Conservation (phyloP, 306 rosid species). For the Lupinus albus region DNA sequence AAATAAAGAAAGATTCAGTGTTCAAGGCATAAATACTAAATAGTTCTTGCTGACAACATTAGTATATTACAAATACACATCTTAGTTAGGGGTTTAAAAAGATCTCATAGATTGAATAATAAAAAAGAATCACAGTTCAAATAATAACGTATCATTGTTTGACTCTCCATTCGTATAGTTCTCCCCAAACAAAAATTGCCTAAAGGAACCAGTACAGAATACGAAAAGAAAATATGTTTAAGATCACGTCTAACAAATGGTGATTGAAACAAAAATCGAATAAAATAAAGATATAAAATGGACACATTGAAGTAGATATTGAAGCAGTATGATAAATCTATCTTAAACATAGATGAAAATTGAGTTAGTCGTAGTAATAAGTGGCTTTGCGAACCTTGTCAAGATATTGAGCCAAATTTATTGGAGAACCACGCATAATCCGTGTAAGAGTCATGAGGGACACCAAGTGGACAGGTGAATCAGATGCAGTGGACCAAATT, state of each 20-base stretch:
- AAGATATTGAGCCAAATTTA: slow-evolving; percentile 78
- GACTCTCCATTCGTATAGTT: slow-evolving; percentile 12
- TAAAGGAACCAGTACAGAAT: slow-evolving; percentile 22
- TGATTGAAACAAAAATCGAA: slow-evolving; percentile 20
- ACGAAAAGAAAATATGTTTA: slow-evolving; percentile 20
- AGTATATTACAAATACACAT: slow-evolving; percentile 22
- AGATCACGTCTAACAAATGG: slow-evolving; percentile 14
- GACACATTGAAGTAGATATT: neutral
- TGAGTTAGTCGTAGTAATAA: slow-evolving; percentile 32
- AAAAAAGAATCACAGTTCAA: neutral
- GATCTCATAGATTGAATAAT: neutral
- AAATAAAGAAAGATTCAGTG: slow-evolving; percentile 11
- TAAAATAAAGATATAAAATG: slow-evolving; percentile 28
- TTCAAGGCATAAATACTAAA: slow-evolving; percentile 21
- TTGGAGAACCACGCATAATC: slow-evolving; percentile 84
- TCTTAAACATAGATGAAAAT: slow-evolving; percentile 24
- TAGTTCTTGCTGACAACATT: slow-evolving; percentile 28
- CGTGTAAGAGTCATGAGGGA: slow-evolving; percentile 85
- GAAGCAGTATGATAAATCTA: slow-evolving; percentile 29
- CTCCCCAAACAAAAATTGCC: slow-evolving; percentile 15
- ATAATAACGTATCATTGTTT: slow-evolving; percentile 17
- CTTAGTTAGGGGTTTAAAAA: slow-evolving; percentile 9
- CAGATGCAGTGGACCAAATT: slow-evolving; percentile 98
- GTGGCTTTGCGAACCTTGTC: slow-evolving; percentile 77
- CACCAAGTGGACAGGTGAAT: slow-evolving; percentile 88